Percentiles rank a stretch among this genome's conserved stretches.
These are phyloP conservation scores for Hyaloscypha variabilis DNA, from an alignment of 495 filamentous ascomycete genomes.

Conservation along the genomic window DNA sequence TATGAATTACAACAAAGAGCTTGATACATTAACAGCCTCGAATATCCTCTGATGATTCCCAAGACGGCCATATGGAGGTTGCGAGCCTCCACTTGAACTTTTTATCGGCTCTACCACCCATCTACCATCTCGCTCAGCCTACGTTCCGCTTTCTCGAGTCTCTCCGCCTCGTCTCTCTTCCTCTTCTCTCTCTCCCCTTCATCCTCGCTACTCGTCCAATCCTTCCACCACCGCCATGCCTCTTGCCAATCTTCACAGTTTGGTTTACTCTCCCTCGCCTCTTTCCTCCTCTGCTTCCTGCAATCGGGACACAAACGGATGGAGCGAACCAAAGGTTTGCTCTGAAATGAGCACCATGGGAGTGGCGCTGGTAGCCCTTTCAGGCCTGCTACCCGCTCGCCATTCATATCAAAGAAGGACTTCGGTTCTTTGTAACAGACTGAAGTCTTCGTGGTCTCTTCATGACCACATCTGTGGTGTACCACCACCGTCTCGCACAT, in stretches of 20 bases:
- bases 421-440: neutral
- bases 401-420: neutral
- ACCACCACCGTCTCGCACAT: conserved; percentile 6
- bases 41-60: neutral
- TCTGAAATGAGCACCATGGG: conserved; percentile 4
- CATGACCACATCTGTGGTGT: conserved; percentile 4
- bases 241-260: neutral
- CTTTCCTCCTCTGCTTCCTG: conserved; percentile 9
- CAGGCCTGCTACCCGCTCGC: neutral
- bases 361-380: conserved; percentile 6
- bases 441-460: neutral
- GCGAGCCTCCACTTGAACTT: neutral
- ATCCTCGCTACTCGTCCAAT: neutral
- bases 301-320: conserved; percentile 5
- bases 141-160: neutral
- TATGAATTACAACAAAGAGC: neutral
- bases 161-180: neutral
- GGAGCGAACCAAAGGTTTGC: neutral
- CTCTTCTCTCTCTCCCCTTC: neutral
- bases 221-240: neutral
- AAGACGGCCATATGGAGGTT: neutral
- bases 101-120: neutral
- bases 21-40: neutral
- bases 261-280: neutral
- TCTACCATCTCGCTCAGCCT: neutral